phyloP scores from a whole-genome alignment of 306 rosid species.

The Datisca glomerata region DNA sequence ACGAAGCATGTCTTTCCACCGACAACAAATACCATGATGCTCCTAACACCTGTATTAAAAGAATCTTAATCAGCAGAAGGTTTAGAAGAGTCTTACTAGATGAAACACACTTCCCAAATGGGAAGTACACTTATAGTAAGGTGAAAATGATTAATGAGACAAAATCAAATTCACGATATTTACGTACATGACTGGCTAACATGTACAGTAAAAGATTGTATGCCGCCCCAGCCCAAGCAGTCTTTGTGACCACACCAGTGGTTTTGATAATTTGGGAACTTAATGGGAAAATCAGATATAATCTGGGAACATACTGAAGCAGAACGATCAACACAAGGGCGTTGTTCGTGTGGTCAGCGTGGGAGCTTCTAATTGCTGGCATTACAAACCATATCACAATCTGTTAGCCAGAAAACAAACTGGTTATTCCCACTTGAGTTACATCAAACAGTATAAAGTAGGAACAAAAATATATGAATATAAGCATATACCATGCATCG shows the following conservation, averaged over 20 bases:
- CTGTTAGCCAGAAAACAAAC: slow-evolving; percentile 31
- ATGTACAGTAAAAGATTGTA: slow-evolving; percentile 81
- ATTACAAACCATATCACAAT: slow-evolving; percentile 80
- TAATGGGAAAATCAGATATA: slow-evolving; percentile 74
- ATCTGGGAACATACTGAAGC: slow-evolving; percentile 73
- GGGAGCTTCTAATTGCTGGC: slow-evolving; percentile 73
- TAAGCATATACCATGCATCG: too few relatives aligned
- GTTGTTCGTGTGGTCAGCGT: slow-evolving; percentile 61
- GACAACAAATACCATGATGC: slow-evolving; percentile 91
- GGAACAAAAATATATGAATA: too few relatives aligned
- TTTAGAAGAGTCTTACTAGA: too few relatives aligned
- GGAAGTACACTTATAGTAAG: not conserved
- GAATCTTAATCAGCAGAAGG: too few relatives aligned
- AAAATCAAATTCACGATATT: slow-evolving; percentile 7
- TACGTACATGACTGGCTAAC: slow-evolving; percentile 89
- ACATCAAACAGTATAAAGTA: too few relatives aligned
- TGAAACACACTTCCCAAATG: too few relatives aligned
- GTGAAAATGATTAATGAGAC: slow-evolving; percentile 1
- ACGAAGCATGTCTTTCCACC: slow-evolving; percentile 56
- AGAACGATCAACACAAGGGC: slow-evolving; percentile 70
- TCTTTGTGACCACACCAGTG: slow-evolving; percentile 76
- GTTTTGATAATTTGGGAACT: slow-evolving; percentile 86
- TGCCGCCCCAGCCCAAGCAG: slow-evolving; percentile 99
- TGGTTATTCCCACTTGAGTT: slow-evolving; percentile 12
- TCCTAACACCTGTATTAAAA: slow-evolving; percentile 53